phyloP scores from a whole-genome alignment of 768 basidiomycete species.

The Pluteus cervinus region DNA sequence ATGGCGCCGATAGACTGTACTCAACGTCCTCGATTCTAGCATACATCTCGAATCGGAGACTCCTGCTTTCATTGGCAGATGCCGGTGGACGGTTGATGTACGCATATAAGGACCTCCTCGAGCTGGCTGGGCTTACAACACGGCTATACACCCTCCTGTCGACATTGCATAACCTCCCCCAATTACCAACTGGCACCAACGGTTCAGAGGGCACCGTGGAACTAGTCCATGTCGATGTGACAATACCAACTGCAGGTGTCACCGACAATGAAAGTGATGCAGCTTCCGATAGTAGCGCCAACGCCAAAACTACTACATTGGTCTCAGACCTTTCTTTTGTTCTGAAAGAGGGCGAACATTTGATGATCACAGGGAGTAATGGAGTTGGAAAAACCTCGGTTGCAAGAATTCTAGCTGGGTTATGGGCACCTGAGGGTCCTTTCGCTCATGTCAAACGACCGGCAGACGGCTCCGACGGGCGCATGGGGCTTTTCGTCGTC shows the following conservation, averaged over 20 bases:
- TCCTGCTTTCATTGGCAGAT: conserved; percentile 91
- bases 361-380: conserved; percentile 91
- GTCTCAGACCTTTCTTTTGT: conserved; percentile 64
- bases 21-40: conserved; percentile 22
- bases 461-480: conserved; percentile 23
- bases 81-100: conserved; percentile 96
- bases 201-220: conserved; percentile 42
- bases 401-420: conserved; percentile 80
- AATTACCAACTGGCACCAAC: conserved; percentile 31
- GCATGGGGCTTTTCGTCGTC: conserved; percentile 70
- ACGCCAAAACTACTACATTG: conserved; percentile 39
- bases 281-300: conserved; percentile 13
- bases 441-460: conserved; percentile 6
- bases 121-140: conserved; percentile 90
- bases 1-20: neutral
- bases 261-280: conserved; percentile 8
- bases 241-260: conserved; percentile 10
- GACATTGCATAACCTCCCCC: conserved; percentile 69
- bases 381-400: conserved; percentile 91
- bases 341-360: conserved; percentile 70
- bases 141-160: conserved; percentile 86
- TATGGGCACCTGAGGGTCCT: conserved; percentile 69
- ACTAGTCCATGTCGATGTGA: conserved; percentile 64
- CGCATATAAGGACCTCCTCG: conserved; percentile 91
- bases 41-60: conserved; percentile 89